These are phyloP conservation scores for Naganishia kalamii DNA, from an alignment of 768 basidiomycete species.

Conservation along the genomic window DNA sequence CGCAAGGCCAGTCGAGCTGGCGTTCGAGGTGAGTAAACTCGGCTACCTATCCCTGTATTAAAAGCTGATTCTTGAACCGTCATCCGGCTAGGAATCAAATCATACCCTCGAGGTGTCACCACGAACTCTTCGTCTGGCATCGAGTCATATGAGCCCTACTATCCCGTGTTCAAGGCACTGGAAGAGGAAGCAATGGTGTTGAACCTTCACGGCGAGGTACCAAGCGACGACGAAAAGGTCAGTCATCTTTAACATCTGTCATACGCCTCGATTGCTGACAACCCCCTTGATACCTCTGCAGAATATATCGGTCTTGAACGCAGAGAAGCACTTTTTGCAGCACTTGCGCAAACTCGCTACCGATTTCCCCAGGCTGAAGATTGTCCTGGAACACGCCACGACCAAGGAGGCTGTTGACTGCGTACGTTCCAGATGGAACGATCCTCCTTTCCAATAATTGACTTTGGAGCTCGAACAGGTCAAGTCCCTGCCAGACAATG, in stretches of 20 bases:
- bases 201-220: conserved; percentile 94
- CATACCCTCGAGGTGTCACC: conserved; percentile 93
- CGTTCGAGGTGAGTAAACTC: conserved; percentile 53
- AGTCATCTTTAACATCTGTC: conserved; percentile 11
- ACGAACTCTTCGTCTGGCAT: conserved; percentile 95
- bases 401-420: conserved; percentile 82
- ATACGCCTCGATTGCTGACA: neutral
- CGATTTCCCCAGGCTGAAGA: conserved; percentile 79
- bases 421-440: conserved; percentile 56
- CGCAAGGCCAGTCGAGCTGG: conserved; percentile 78
- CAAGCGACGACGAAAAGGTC: conserved; percentile 66
- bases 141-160: conserved; percentile 88
- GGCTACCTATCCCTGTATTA: neutral
- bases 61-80: neutral
- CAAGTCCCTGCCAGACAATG: conserved; percentile 59
- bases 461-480: conserved; percentile 32
- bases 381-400: conserved; percentile 95
- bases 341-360: conserved; percentile 75
- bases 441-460: neutral
- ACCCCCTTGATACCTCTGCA: conserved; percentile 39
- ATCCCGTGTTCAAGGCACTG: conserved; percentile 89
- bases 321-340: conserved; percentile 79
- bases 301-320: conserved; percentile 90
- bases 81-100: conserved; percentile 67
- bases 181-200: conserved; percentile 87